Conservation (phyloP, 257 asterid genomes). For the Prunella vulgaris region DNA sequence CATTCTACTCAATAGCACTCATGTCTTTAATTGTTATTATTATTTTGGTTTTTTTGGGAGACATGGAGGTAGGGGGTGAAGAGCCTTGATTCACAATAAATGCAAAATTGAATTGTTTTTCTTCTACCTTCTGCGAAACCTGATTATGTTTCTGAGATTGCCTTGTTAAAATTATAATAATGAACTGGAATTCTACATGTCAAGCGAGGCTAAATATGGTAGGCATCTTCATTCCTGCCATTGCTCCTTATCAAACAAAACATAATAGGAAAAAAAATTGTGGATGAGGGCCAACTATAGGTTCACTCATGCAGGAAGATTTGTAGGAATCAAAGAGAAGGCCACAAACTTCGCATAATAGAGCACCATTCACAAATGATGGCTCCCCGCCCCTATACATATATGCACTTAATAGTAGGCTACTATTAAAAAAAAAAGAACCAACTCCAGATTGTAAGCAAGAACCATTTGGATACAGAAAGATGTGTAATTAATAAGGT, state of each 20-base stretch:
- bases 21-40: not conserved
- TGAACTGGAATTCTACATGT: not conserved
- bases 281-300: not conserved
- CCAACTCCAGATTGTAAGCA: not conserved
- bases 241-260: constrained; percentile 8
- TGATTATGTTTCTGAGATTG: not conserved
- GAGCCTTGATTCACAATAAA: not conserved
- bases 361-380: not conserved
- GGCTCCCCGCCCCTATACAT: not conserved
- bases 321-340: constrained; percentile 2
- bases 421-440: not conserved
- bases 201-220: constrained; percentile 1
- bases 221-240: not conserved
- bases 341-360: not conserved
- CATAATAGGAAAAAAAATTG: not conserved
- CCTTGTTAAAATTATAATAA: no score
- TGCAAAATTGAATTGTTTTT: not conserved
- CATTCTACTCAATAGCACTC: not conserved
- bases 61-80: not conserved
- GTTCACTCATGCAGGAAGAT: not conserved
- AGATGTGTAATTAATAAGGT: constrained; percentile 1
- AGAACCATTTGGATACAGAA: constrained; percentile 7
- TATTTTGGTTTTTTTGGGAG: not conserved
- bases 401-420: not conserved
- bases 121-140: not conserved